A percentile compares a stretch with the other conserved stretches of the same genome.
Conservation (phyloP, 1,139 yeast genomes). For the Arxiozyma heterogenica region DNA sequence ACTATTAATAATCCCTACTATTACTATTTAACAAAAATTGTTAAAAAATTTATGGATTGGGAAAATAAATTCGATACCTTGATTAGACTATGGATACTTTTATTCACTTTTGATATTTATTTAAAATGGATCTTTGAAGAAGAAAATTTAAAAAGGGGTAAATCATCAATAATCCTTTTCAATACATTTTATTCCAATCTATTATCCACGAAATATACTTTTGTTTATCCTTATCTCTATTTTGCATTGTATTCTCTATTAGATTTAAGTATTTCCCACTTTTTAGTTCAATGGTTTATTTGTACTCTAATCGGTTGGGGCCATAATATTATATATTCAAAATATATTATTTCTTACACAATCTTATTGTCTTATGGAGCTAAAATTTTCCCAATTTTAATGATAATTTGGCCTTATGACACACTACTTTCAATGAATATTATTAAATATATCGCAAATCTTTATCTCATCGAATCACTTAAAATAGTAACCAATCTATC, state of each 20-base stretch:
- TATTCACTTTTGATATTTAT: constrained; percentile 81
- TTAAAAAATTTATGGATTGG: constrained; percentile 13
- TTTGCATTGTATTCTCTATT: constrained; percentile 55
- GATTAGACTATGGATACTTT: constrained; percentile 48
- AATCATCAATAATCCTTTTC: background rate
- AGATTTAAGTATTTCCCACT: constrained; percentile 50
- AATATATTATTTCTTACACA: constrained; percentile 45
- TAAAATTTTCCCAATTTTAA: constrained; percentile 80
- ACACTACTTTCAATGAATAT: constrained; percentile 54
- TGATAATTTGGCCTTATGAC: constrained; percentile 96
- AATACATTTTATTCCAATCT: background rate
- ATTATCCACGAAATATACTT: constrained; percentile 21
- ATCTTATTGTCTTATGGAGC: constrained; percentile 68
- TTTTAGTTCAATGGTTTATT: constrained; percentile 39
- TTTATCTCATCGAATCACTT: constrained; percentile 60
- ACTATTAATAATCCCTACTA: no score
- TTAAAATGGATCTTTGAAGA: constrained; percentile 89
- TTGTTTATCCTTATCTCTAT: constrained; percentile 52
- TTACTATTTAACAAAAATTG: background rate
- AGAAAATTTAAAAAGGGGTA: constrained; percentile 32
- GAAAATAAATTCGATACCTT: constrained; percentile 23
- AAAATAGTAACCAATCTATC: constrained; percentile 43
- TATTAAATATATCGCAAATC: constrained; percentile 52
- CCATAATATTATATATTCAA: constrained; percentile 13
- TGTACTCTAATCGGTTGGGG: constrained; percentile 38